Evolutionary conservation across 495 filamentous ascomycete genomes (phyloP), one percentile per base, ranked within the genome.

Genomic region (Penicillium herquei): DNA sequence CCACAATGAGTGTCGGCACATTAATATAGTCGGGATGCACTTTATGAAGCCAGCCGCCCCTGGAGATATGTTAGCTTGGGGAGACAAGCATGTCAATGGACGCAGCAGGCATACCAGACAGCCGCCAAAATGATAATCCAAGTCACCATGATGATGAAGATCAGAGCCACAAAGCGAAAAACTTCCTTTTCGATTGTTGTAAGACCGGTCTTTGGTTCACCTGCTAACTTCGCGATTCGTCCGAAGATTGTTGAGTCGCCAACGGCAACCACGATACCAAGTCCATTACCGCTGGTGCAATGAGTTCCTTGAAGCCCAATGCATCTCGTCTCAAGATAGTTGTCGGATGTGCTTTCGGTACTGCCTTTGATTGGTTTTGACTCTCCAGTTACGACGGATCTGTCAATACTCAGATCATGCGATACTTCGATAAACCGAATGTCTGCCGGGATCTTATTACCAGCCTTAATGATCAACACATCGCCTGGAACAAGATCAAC

Each of bases 291-390:
- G 9, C 77, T 80, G 3, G 83, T 76, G 55, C 83, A 87, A 59
- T 87, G 81, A 2, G 84, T 88, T 10, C 87, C 85, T 64, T 85
- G 81, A 14, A 91, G 69, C 14, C 83, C 87, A 46, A 90, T 86
- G 61, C 81, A 84, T 33, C 77, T 76, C n/a, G 86, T 88, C 60
- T 89, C 87, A 31, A 91, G 83, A 58, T 85, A 90, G 61, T 90
- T 90, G 26, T 78, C 71, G 44, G 88, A 82, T 0, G 82, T 86
- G 1, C 71, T 78, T 9, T 86, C 77, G 0, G 84, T 74, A 1
- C 75, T 74, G 7, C 78, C 86, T 8, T 70, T 66, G 8, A 88
- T 66, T 13, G 83, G 82, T 12, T 78, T 66, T 11, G 84, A 83
- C 67, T 88, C 84, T 39, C 83, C 82, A 9, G 86, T 90, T 0